Percentiles rank a stretch among this genome's conserved stretches.
phyloP scores from a whole-genome alignment of 225 moss, liverwort and hornwort species.

The Marchantia polymorpha region DNA sequence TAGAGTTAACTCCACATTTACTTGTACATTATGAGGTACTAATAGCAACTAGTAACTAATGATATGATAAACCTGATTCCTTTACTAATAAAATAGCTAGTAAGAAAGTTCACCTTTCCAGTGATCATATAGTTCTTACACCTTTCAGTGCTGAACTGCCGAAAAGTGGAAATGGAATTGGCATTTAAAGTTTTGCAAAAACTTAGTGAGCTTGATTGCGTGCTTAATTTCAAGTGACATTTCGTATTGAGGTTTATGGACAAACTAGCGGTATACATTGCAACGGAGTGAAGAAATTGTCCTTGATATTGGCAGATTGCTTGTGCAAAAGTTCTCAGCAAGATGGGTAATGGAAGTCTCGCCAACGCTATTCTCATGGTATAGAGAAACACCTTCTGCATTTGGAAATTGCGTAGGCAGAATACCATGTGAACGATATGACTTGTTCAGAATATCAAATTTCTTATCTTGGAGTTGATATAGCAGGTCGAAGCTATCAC shows the following conservation, averaged over 20 bases:
- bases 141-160: no score
- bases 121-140: no score
- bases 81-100: no score
- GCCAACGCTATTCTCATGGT: slow-evolving; percentile 31
- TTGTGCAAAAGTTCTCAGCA: slow-evolving; percentile 32
- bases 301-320: slow-evolving; percentile 20
- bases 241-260: neutral
- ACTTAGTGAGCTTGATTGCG: neutral
- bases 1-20: no score
- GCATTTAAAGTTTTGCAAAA: neutral
- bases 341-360: slow-evolving; percentile 19
- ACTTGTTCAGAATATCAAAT: neutral
- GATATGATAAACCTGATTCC: no score
- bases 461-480: neutral
- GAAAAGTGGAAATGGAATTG: no score
- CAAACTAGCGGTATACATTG: neutral
- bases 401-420: neutral
- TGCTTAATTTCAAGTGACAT: neutral
- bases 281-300: neutral
- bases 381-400: neutral
- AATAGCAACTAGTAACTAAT: no score
- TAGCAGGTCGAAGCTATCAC: neutral
- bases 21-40: no score
- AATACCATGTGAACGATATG: neutral
- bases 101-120: no score